These are phyloP conservation scores for Claviceps capensis DNA, from an alignment of 2,329 filamentous ascomycete genomes.

Conservation along the genomic window DNA sequence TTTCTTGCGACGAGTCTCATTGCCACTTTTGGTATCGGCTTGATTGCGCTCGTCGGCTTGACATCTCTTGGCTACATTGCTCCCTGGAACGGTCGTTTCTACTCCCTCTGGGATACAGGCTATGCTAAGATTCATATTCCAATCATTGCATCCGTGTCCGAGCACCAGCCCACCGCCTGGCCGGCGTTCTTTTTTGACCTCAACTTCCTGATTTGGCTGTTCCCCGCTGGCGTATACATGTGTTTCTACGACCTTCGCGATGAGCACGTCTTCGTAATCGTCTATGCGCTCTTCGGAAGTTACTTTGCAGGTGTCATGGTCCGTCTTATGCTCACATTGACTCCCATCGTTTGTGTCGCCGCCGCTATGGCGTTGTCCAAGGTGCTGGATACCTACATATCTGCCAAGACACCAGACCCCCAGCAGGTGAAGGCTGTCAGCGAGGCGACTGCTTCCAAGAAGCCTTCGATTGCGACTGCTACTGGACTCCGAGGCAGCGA, in stretches of 20 bases:
- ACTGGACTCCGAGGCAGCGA: conserved; percentile 53
- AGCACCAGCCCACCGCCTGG: conserved; percentile 98
- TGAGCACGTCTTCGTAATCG: conserved; percentile 95
- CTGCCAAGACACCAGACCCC: conserved; percentile 46
- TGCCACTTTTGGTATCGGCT: conserved; percentile 56
- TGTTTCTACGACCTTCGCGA: conserved; percentile 90
- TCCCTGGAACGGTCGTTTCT: conserved; percentile 96
- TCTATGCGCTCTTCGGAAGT: conserved; percentile 90
- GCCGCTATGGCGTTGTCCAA: conserved; percentile 79
- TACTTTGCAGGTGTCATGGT: conserved; percentile 99
- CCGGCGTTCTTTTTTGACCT: conserved; percentile 98
- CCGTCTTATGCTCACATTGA: conserved; percentile 93
- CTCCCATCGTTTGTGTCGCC: conserved; percentile 88
- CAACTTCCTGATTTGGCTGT: conserved; percentile 97
- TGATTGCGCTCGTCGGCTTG: conserved; percentile 68
- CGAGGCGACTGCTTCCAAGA: conserved; percentile 44
- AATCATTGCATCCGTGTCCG: conserved; percentile 98
- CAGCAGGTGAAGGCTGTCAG: conserved; percentile 29
- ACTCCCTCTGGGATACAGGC: conserved; percentile 96
- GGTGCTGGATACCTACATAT: conserved; percentile 77
- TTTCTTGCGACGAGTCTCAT: conserved; percentile 68
- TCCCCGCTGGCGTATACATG: conserved; percentile 95
- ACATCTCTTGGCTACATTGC: conserved; percentile 86
- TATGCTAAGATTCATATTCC: conserved; percentile 99
- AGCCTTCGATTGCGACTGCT: conserved; percentile 25